These are phyloP conservation scores for Yamadazyma phyllophila DNA, from an alignment of 805 yeast genomes.

Conservation along the genomic window DNA sequence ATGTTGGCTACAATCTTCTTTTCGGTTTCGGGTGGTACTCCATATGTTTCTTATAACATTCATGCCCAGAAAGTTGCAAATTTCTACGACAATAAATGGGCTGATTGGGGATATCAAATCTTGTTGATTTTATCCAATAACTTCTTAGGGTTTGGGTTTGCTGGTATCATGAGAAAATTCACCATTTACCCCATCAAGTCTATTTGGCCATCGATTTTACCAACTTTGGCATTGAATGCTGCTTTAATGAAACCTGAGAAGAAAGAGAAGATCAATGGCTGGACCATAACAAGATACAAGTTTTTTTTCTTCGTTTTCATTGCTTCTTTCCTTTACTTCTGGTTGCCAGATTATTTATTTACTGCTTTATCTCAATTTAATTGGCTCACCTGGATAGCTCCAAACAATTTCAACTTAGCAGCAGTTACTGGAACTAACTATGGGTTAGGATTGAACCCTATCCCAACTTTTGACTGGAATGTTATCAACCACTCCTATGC, in stretches of 20 bases:
- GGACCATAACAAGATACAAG: constrained; percentile 27
- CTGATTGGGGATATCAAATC: constrained; percentile 25
- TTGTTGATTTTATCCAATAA: constrained; percentile 24
- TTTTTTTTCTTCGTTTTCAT: constrained; percentile 21
- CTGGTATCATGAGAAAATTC: constrained; percentile 29
- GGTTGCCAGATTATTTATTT: constrained; percentile 47
- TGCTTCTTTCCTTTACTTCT: constrained; percentile 41
- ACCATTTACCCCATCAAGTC: constrained; percentile 26
- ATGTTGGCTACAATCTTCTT: constrained; percentile 53
- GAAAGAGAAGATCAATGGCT: constrained; percentile 28
- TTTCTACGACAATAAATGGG: constrained; percentile 28
- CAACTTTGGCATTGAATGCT: constrained; percentile 29
- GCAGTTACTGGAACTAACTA: constrained; percentile 44
- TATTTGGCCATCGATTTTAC: constrained; percentile 29
- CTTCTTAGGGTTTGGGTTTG: constrained; percentile 31
- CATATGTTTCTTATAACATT: constrained; percentile 32
- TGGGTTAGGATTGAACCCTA: constrained; percentile 55
- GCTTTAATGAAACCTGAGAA: constrained; percentile 28
- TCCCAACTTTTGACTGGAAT: constrained; percentile 56
- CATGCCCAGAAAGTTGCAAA: constrained; percentile 21
- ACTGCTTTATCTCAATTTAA: constrained; percentile 42
- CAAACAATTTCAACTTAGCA: constrained; percentile 50
- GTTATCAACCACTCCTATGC: constrained; percentile 28
- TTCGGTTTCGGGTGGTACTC: constrained; percentile 16
- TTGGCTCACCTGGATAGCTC: constrained; percentile 62